A percentile compares a stretch with the other conserved stretches of the same genome.
Conservation (phyloP, 306 rosid genomes). For the Inga oerstediana region DNA sequence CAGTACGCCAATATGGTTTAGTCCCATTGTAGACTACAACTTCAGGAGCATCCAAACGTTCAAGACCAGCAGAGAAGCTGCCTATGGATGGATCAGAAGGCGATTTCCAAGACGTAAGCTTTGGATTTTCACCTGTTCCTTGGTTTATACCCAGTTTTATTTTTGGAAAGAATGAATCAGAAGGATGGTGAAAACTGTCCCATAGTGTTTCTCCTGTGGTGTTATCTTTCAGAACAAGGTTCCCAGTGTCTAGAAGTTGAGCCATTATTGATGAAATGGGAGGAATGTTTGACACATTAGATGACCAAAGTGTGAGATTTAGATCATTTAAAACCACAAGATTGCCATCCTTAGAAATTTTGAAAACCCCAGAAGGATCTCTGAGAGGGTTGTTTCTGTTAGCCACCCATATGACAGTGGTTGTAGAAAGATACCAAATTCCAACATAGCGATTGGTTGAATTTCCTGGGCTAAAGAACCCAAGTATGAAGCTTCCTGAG, state of each 20-base stretch:
- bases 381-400: neutral
- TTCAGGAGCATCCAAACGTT: neutral
- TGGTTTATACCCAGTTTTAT: neutral
- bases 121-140: neutral
- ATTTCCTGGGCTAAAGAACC: neutral
- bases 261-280: neutral
- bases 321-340: neutral
- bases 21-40: neutral
- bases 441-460: neutral
- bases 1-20: conserved; percentile 11
- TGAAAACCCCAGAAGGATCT: neutral
- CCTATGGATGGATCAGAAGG: neutral
- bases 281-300: neutral
- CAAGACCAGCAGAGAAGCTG: neutral
- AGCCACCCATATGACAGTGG: neutral
- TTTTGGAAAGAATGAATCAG: neutral
- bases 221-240: neutral
- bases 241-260: neutral
- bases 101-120: neutral
- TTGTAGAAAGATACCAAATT: neutral
- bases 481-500: neutral
- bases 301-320: neutral
- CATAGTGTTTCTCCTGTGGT: neutral
- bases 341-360: neutral
- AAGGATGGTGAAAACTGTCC: neutral